Percentiles rank a stretch among this genome's conserved stretches.
Conservation (phyloP, 2,329 filamentous ascomycete genomes). For the Nemania bipapillata region DNA sequence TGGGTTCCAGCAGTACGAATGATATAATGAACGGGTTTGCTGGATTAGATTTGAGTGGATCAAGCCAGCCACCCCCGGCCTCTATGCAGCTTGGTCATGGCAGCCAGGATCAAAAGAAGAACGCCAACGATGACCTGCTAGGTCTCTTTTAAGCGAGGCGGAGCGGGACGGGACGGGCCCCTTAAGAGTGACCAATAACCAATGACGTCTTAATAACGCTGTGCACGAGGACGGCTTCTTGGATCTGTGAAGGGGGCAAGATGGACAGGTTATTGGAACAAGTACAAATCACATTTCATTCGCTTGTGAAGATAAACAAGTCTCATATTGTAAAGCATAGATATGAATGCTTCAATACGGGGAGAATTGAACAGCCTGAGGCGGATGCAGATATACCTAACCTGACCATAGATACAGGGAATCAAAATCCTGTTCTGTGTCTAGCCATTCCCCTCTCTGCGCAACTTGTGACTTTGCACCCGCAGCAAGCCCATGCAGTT, state of each 20-base stretch:
- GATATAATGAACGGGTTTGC: slow-evolving; percentile 93
- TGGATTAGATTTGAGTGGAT: slow-evolving; percentile 77
- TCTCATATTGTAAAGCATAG: slow-evolving; percentile 13
- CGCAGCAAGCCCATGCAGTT: neutral
- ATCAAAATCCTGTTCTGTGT: slow-evolving; percentile 15
- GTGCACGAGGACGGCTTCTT: slow-evolving; percentile 18
- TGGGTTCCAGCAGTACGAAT: slow-evolving; percentile 60
- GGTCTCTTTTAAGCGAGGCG: slow-evolving; percentile 61
- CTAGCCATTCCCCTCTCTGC: neutral
- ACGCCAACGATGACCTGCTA: slow-evolving; percentile 69
- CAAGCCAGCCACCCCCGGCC: slow-evolving; percentile 72
- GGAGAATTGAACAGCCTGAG: slow-evolving; percentile 6
- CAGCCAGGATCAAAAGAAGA: slow-evolving; percentile 53
- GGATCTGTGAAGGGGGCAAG: slow-evolving; percentile 24
- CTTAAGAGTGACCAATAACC: neutral
- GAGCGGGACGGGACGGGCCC: slow-evolving; percentile 16
- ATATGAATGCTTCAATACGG: slow-evolving; percentile 15
- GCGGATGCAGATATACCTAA: slow-evolving; percentile 15
- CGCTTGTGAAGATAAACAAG: slow-evolving; percentile 7
- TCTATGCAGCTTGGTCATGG: slow-evolving; percentile 65
- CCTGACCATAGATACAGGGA: slow-evolving; percentile 29
- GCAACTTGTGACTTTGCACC: slow-evolving; percentile 8
- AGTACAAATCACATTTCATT: slow-evolving; percentile 14
- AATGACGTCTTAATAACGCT: slow-evolving; percentile 5
- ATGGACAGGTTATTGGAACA: slow-evolving; percentile 4